Percentiles rank a stretch among this genome's conserved stretches.
Conservation (phyloP, 306 rosid genomes). For the Fagus sylvatica region DNA sequence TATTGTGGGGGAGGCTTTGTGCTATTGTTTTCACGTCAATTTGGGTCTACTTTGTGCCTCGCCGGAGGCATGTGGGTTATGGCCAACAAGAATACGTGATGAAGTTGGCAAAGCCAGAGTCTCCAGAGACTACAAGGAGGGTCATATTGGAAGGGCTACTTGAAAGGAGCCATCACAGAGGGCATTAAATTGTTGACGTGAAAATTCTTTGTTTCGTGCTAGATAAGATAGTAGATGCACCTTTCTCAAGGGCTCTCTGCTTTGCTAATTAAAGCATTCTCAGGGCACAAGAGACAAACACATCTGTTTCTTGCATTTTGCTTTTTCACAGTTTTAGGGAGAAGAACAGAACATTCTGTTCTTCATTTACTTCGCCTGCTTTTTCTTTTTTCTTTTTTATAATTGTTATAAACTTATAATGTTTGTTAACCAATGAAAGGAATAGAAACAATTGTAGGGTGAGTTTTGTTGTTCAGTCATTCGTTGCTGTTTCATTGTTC, state of each 20-base stretch:
- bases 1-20: constrained; percentile 49
- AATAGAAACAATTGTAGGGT: too few species aligned
- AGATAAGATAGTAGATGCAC: constrained; percentile 1
- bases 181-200: constrained; percentile 43
- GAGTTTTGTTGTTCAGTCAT: background rate
- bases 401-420: background rate
- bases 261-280: constrained; percentile 17
- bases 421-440: background rate
- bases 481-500: too few species aligned
- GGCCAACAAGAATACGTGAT: constrained; percentile 12
- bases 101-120: constrained; percentile 30
- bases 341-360: constrained; percentile 20
- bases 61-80: constrained; percentile 8
- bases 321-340: constrained; percentile 3
- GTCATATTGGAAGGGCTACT: constrained; percentile 34
- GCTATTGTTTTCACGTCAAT: constrained; percentile 48
- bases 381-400: background rate
- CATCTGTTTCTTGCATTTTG: constrained; percentile 15
- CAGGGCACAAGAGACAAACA: constrained; percentile 19
- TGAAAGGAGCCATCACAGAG: constrained; percentile 30
- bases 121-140: constrained; percentile 21
- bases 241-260: constrained; percentile 28
- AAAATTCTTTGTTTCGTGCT: constrained; percentile 37
- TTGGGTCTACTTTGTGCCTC: constrained; percentile 40
- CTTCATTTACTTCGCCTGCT: constrained; percentile 18